Evolutionary conservation across 2,329 filamentous ascomycete species (phyloP).

Genomic region (Colletotrichum gloeosporioides): DNA sequence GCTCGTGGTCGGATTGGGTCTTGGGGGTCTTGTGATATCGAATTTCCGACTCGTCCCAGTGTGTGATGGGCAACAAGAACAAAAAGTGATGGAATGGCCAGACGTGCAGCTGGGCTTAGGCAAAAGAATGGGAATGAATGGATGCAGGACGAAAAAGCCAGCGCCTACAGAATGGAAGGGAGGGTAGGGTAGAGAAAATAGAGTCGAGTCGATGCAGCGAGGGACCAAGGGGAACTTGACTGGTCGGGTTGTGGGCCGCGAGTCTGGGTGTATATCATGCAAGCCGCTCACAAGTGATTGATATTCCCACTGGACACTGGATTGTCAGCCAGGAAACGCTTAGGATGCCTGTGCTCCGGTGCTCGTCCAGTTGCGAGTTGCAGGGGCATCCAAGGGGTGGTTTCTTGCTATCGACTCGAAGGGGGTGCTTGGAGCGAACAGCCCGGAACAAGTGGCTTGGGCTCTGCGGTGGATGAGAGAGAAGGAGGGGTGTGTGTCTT

Average conservation of each 20-base stretch:
- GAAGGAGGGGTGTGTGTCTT: background rate
- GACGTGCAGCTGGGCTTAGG: conserved; percentile 22
- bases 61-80: background rate
- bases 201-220: conserved; percentile 12
- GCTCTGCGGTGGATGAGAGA: conserved; percentile 2
- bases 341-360: conserved; percentile 19
- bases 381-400: conserved; percentile 13
- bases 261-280: conserved; percentile 25
- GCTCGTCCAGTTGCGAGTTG: conserved; percentile 16
- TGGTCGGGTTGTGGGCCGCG: conserved; percentile 21
- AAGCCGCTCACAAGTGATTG: conserved; percentile 22
- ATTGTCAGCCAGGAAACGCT: conserved; percentile 19
- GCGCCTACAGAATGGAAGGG: conserved; percentile 29
- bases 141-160: conserved; percentile 30
- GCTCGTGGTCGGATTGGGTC: conserved; percentile 4
- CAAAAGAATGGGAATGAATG: conserved; percentile 27
- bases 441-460: conserved; percentile 19
- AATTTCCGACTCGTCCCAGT: background rate
- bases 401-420: background rate
- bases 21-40: conserved; percentile 6
- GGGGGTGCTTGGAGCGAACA: conserved; percentile 12
- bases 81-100: conserved; percentile 21
- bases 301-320: conserved; percentile 9
- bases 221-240: conserved; percentile 14
- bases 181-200: conserved; percentile 20